phyloP scores from a whole-genome alignment of 352 stramenopile genomes.

The Thraustotheca clavata region DNA sequence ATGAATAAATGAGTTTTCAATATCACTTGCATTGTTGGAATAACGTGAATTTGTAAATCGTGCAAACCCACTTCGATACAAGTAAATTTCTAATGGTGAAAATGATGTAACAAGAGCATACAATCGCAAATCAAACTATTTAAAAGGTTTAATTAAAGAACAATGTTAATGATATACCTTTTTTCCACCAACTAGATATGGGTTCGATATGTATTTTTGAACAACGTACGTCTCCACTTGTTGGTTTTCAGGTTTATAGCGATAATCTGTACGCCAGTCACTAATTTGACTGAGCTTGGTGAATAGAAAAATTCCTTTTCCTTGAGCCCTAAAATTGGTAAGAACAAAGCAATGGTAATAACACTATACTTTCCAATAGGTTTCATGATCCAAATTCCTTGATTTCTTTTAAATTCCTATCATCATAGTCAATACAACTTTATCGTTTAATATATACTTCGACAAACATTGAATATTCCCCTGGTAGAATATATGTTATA shows the following conservation, averaged over 20 bases:
- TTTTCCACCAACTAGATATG: constrained; percentile 90
- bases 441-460: constrained; percentile 32
- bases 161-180: constrained; percentile 51
- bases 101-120: constrained; percentile 93
- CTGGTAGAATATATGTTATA: constrained; percentile 89
- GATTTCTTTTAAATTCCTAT: constrained; percentile 84
- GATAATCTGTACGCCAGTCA: constrained; percentile 88
- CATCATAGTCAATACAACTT: neutral
- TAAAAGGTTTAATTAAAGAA: neutral
- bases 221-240: constrained; percentile 91
- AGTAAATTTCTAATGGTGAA: constrained; percentile 85
- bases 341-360: neutral
- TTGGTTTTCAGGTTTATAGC: constrained; percentile 63
- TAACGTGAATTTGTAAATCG: constrained; percentile 89
- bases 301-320: constrained; percentile 93
- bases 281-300: constrained; percentile 90
- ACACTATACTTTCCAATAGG: constrained; percentile 81
- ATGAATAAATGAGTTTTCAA: constrained; percentile 90
- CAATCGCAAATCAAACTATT: constrained; percentile 86
- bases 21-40: constrained; percentile 80
- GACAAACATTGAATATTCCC: constrained; percentile 92
- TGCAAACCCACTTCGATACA: constrained; percentile 88
- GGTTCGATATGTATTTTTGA: constrained; percentile 91
- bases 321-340: constrained; percentile 43
- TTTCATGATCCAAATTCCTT: constrained; percentile 96